Evolutionary conservation across 2,329 filamentous ascomycete genomes (phyloP).

Genomic region (Penicillium sp.): DNA sequence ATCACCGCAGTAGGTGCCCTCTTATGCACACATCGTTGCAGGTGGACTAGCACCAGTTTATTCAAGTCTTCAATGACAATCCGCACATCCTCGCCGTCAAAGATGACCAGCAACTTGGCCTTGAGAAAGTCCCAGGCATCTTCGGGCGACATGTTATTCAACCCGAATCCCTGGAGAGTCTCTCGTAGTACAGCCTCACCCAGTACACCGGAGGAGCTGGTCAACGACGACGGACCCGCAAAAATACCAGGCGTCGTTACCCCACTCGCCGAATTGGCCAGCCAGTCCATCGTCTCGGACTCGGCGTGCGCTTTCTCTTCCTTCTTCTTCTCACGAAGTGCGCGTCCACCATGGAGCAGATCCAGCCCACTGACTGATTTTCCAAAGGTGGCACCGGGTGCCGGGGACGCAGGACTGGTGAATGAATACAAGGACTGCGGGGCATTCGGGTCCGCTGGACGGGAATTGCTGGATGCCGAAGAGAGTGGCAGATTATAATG

Average conservation of each 20-base stretch:
- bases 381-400: conserved; percentile 65
- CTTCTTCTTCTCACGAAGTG: conserved; percentile 77
- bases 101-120: conserved; percentile 63
- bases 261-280: conserved; percentile 28
- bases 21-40: conserved; percentile 64
- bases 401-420: conserved; percentile 61
- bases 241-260: conserved; percentile 32
- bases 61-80: conserved; percentile 69
- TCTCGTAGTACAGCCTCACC: conserved; percentile 44
- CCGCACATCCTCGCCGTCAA: conserved; percentile 65
- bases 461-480: conserved; percentile 66
- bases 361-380: conserved; percentile 83
- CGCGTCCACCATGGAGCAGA: conserved; percentile 73
- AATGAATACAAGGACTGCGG: conserved; percentile 68
- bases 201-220: conserved; percentile 33
- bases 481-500: conserved; percentile 60
- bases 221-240: conserved; percentile 41
- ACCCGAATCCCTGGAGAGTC: conserved; percentile 56
- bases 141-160: conserved; percentile 69
- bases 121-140: conserved; percentile 69
- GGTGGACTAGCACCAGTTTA: conserved; percentile 62
- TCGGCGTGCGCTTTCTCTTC: conserved; percentile 61
- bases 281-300: conserved; percentile 40
- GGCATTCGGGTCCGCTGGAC: conserved; percentile 63
- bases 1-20: conserved; percentile 61